A percentile compares a stretch with the other conserved stretches of the same genome.
phyloP scores from a whole-genome alignment of 768 basidiomycete species.

The Auricularia heimuer region DNA sequence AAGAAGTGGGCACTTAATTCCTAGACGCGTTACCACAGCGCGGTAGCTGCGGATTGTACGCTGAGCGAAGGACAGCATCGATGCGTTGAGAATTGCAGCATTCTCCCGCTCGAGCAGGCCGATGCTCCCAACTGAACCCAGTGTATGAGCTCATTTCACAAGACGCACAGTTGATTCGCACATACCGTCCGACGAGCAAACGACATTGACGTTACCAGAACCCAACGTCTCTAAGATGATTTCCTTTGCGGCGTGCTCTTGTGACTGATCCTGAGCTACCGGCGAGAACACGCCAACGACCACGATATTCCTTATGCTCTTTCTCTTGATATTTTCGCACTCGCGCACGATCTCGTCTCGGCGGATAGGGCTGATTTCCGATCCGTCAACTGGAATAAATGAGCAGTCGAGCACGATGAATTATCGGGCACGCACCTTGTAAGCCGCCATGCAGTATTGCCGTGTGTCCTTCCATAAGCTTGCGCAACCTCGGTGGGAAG shows the following conservation, averaged over 20 bases:
- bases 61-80: constrained; percentile 49
- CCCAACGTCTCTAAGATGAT: constrained; percentile 2
- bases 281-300: constrained; percentile 41
- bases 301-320: constrained; percentile 28
- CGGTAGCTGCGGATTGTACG: constrained; percentile 46
- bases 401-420: constrained; percentile 12
- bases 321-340: constrained; percentile 29
- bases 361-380: constrained; percentile 33
- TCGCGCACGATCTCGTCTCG: constrained; percentile 36
- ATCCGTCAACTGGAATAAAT: constrained; percentile 36
- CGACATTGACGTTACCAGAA: constrained; percentile 24
- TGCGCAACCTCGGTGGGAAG: constrained; percentile 31
- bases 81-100: constrained; percentile 57
- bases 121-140: constrained; percentile 38
- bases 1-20: constrained; percentile 33
- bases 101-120: constrained; percentile 59
- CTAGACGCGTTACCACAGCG: constrained; percentile 37
- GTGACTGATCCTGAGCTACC: constrained; percentile 25
- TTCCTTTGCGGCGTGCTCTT: not conserved
- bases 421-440: constrained; percentile 21
- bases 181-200: constrained; percentile 41
- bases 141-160: too few relatives aligned
- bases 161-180: not conserved
- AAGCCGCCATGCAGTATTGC: constrained; percentile 32
- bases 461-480: constrained; percentile 25